Evolutionary conservation across 805 yeast species (phyloP).

Genomic region (Ogataea allantospora): DNA sequence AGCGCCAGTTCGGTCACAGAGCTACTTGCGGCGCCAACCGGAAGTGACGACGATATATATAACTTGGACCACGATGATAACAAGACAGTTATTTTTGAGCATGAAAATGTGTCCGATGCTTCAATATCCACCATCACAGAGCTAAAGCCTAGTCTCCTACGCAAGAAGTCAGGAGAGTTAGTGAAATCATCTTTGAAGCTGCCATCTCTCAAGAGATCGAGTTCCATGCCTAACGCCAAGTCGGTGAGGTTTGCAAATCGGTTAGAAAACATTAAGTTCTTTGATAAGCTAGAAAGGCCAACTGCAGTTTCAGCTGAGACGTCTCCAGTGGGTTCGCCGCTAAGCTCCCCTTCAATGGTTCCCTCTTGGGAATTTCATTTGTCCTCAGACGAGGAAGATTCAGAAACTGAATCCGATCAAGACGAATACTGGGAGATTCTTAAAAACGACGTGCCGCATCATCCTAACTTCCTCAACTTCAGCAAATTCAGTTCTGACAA

Average conservation of each 20-base stretch:
- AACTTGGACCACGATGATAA: constrained; percentile 29
- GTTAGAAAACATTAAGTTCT: constrained; percentile 61
- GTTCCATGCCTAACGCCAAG: constrained; percentile 53
- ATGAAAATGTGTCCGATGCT: constrained; percentile 13
- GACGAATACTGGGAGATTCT: constrained; percentile 31
- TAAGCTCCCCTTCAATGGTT: constrained; percentile 5
- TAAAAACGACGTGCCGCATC: constrained; percentile 32
- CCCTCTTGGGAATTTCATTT: constrained; percentile 30
- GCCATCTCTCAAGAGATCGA: constrained; percentile 38
- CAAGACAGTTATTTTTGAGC: constrained; percentile 23
- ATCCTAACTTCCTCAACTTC: constrained; percentile 29
- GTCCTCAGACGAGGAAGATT: constrained; percentile 25
- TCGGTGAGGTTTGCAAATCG: constrained; percentile 64
- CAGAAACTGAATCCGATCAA: constrained; percentile 19
- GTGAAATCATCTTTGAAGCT: constrained; percentile 49
- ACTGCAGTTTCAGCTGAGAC: constrained; percentile 58
- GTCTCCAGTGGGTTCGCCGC: constrained; percentile 41
- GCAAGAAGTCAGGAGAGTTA: constrained; percentile 54
- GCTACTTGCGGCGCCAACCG: neutral
- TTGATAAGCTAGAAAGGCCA: constrained; percentile 61
- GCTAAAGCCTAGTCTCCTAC: constrained; percentile 33
- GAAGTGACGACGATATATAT: constrained; percentile 6
- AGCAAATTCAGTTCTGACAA: constrained; percentile 31
- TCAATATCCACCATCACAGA: constrained; percentile 23
- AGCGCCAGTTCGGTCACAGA: constrained; percentile 14